A percentile compares a stretch with the other conserved stretches of the same genome.
These are phyloP conservation scores for Prunus armeniaca DNA, from an alignment of 306 rosid species.

Conservation along the genomic window DNA sequence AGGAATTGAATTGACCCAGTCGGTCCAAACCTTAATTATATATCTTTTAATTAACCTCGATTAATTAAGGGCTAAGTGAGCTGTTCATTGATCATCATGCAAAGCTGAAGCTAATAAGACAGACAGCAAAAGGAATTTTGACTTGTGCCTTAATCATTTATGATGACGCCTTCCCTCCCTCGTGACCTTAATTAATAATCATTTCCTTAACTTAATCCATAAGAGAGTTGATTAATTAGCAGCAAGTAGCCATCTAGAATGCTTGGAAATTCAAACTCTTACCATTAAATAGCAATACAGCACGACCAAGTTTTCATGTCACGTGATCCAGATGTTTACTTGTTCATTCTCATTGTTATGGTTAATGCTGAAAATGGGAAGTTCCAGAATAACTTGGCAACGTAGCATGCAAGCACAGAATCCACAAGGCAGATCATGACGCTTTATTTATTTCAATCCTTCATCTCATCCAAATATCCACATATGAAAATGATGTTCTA, in stretches of 20 bases:
- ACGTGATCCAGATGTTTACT: neutral
- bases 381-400: neutral
- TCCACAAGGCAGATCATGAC: neutral
- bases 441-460: neutral
- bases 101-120: neutral
- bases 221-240: neutral
- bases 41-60: neutral
- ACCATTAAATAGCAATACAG: neutral
- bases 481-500: neutral
- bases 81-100: no score
- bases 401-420: slow-evolving; percentile 4
- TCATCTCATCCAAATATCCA: neutral
- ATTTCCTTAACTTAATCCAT: neutral
- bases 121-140: neutral
- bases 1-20: neutral
- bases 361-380: neutral
- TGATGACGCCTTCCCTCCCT: no score
- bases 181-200: neutral
- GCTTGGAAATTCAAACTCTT: neutral
- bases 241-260: slow-evolving; percentile 4
- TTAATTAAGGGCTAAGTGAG: neutral
- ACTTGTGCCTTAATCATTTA: neutral
- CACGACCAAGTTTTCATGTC: neutral
- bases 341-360: neutral
- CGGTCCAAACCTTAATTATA: neutral